phyloP scores from a whole-genome alignment of 2,329 filamentous ascomycete species.

The Ophiostoma sp. region DNA sequence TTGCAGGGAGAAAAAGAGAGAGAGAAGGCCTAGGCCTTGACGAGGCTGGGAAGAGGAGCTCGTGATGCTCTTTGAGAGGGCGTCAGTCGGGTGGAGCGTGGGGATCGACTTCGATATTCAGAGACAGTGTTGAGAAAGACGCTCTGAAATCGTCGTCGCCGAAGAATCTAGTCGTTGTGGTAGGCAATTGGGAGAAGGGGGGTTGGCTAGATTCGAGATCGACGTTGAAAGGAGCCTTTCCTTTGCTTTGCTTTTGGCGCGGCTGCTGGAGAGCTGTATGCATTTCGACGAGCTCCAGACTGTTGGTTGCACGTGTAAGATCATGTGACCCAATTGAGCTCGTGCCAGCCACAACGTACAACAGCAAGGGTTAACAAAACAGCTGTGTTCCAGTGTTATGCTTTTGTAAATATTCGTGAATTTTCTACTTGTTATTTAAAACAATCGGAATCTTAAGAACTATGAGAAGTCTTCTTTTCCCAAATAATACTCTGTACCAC shows the following conservation, averaged over 20 bases:
- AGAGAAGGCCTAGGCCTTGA: not conserved
- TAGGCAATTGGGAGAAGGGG: not conserved
- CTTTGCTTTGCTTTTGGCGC: not conserved
- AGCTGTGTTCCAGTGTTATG: not conserved
- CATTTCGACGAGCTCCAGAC: not conserved
- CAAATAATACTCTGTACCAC: not conserved
- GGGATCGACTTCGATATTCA: not conserved
- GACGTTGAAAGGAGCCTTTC: not conserved
- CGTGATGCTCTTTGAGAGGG: not conserved
- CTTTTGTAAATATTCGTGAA: not conserved
- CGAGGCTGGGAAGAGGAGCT: not conserved
- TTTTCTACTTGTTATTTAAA: not conserved
- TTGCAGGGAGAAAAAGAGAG: not conserved
- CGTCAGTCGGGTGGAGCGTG: not conserved
- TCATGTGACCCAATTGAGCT: not conserved
- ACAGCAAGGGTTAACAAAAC: not conserved
- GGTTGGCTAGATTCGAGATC: not conserved
- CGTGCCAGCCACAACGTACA: not conserved
- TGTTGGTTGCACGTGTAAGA: not conserved
- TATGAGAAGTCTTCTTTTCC: not conserved
- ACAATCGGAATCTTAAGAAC: not conserved
- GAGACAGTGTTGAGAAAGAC: not conserved
- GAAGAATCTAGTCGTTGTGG: not conserved
- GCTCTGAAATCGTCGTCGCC: no score
- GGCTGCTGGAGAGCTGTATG: slow-evolving; percentile 14